phyloP scores from a whole-genome alignment of 2,329 filamentous ascomycete species.

The Tolypocladium guangdongense region DNA sequence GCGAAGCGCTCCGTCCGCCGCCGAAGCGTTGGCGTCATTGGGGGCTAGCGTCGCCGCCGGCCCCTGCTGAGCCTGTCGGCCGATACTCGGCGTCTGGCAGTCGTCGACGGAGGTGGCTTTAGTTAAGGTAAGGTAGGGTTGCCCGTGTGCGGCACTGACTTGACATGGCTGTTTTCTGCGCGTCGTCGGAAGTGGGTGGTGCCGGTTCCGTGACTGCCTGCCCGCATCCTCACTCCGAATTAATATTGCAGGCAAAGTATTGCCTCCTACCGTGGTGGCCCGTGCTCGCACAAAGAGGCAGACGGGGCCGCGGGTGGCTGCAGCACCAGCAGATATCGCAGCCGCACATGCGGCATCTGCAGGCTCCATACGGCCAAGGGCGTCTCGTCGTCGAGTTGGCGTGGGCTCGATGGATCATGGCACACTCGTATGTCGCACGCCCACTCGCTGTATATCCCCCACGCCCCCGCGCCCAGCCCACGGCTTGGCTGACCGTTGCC shows the following conservation, averaged over 20 bases:
- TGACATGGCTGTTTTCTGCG: background rate
- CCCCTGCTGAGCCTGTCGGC: background rate
- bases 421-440: too few relatives aligned
- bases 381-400: background rate
- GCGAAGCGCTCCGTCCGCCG: background rate
- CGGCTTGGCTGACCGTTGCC: background rate
- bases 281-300: background rate
- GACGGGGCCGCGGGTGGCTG: too few relatives aligned
- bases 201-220: background rate
- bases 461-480: background rate
- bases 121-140: too few relatives aligned
- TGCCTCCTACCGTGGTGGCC: too few relatives aligned
- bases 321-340: background rate
- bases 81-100: background rate
- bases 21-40: background rate
- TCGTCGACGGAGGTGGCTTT: background rate
- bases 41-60: too few relatives aligned
- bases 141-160: background rate
- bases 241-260: too few relatives aligned
- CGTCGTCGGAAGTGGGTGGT: background rate
- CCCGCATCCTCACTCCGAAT: background rate
- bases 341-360: background rate
- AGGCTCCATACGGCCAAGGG: background rate
- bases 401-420: background rate
- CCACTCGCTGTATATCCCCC: too few relatives aligned